Evolutionary conservation across 129 eudicot species (phyloP), one percentile per base, ranked within the genome.

Genomic region (Pulicaria dysenterica): DNA sequence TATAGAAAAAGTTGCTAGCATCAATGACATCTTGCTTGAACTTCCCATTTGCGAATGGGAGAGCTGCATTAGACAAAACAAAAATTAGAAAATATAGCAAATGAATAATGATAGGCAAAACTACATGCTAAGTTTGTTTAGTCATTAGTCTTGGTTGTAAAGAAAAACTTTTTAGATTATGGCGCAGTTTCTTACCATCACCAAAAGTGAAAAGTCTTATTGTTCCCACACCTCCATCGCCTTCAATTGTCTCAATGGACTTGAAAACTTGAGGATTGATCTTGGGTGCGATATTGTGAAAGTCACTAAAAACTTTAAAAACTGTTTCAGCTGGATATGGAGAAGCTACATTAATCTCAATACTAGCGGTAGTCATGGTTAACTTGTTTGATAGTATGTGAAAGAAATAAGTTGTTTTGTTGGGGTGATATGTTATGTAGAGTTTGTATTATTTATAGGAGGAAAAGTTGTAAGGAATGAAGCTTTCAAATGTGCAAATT

Each of bases 201-300:
- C 71, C 57, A 34, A 66, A 66, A 13, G 57, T 66, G 16, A 66
- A 46, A 10, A 66, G 71, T 5, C 56, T 66, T 24, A 66, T 24
- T 4, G 71, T 66, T 31, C 71, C 71, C 46, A 66, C 71, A 19
- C 57, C 71, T 24, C 71, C 71, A 2, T 66, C 56, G 9, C 71
- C 55, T 24, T 66, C 71, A 1, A 66, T 1, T 13, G 19, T 66
- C 57, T 66, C 58, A 42, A 66, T 66, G 24, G 71, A 45, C 42
- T 66, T 66, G 57, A 66, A 66, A 8, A 66, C 71, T 24, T 66
- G 13, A 12, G 71, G 71, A 12, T 45, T 66, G 44, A 66, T 57
- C 11, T 66, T 66, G 0, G 71, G 58, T 13, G 53, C 71, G 13
- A 66, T 45, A 31, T 14, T 6, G 24, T 46, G 34, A 12, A 6